phyloP scores from a whole-genome alignment of 2,329 filamentous ascomycete species.

The Aspergillus fijiensis region DNA sequence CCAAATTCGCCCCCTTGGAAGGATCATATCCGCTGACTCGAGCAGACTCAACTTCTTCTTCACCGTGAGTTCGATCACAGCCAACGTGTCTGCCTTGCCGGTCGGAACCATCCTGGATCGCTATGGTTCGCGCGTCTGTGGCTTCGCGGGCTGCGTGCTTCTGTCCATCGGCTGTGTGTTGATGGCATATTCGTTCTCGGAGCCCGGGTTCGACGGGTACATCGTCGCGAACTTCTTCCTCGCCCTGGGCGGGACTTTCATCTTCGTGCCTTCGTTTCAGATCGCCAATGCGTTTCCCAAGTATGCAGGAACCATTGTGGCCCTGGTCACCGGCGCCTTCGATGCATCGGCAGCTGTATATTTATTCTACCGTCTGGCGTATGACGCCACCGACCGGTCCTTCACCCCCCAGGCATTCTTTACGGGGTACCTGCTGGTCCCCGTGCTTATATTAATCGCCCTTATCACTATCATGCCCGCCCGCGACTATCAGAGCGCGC shows the following conservation, averaged over 20 bases:
- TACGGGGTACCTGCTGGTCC: constrained; percentile 69
- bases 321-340: constrained; percentile 76
- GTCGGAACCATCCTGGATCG: constrained; percentile 82
- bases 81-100: constrained; percentile 81
- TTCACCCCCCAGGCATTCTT: constrained; percentile 65
- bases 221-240: constrained; percentile 73
- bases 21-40: constrained; percentile 4
- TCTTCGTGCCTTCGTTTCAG: constrained; percentile 79
- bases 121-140: constrained; percentile 76
- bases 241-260: constrained; percentile 74
- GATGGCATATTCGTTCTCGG: constrained; percentile 65
- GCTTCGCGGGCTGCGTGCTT: constrained; percentile 65
- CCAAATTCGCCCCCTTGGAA: background rate
- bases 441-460: constrained; percentile 60
- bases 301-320: constrained; percentile 72
- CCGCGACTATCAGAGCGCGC: constrained; percentile 74
- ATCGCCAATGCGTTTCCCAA: constrained; percentile 78
- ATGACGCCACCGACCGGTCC: constrained; percentile 52
- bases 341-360: constrained; percentile 79
- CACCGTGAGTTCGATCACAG: constrained; percentile 80
- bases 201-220: constrained; percentile 68
- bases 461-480: constrained; percentile 69
- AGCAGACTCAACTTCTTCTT: constrained; percentile 80
- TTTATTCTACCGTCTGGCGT: constrained; percentile 71
- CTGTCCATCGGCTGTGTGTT: constrained; percentile 67